These are phyloP conservation scores for Solanum ossicruentum DNA, from an alignment of 257 asterid species.

Conservation along the genomic window DNA sequence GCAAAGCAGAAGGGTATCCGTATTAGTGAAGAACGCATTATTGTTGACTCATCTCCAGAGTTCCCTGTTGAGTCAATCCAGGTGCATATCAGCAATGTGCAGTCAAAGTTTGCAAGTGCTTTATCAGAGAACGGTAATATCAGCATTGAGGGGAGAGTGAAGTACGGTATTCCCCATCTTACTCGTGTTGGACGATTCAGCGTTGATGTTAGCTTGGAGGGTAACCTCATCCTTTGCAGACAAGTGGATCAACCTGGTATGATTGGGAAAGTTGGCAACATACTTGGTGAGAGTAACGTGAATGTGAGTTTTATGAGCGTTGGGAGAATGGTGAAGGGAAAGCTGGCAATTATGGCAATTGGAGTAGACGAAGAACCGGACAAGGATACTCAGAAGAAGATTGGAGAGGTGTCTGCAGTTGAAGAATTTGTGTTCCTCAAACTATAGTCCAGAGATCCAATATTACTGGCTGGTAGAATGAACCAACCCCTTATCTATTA, in stretches of 20 bases:
- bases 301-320: conserved; percentile 98
- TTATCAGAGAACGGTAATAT: conserved; percentile 54
- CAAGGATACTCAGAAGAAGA: conserved; percentile 65
- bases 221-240: conserved; percentile 68
- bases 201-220: conserved; percentile 86
- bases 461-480: neutral
- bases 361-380: conserved; percentile 92
- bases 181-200: conserved; percentile 63
- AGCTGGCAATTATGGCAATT: conserved; percentile 88
- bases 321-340: conserved; percentile 70
- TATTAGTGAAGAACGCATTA: conserved; percentile 66
- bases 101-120: conserved; percentile 76
- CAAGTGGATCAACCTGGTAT: conserved; percentile 98
- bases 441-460: conserved; percentile 17
- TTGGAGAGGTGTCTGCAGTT: conserved; percentile 69
- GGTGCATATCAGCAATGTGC: conserved; percentile 63
- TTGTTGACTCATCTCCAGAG: conserved; percentile 49
- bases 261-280: conserved; percentile 81
- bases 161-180: conserved; percentile 69
- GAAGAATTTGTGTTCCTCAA: conserved; percentile 87
- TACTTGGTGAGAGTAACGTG: conserved; percentile 73
- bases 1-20: conserved; percentile 94
- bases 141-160: conserved; percentile 68
- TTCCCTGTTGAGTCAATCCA: conserved; percentile 63
- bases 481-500: neutral